Conservation (phyloP, 1,139 yeast species). For the Kodamaea derodonti region DNA sequence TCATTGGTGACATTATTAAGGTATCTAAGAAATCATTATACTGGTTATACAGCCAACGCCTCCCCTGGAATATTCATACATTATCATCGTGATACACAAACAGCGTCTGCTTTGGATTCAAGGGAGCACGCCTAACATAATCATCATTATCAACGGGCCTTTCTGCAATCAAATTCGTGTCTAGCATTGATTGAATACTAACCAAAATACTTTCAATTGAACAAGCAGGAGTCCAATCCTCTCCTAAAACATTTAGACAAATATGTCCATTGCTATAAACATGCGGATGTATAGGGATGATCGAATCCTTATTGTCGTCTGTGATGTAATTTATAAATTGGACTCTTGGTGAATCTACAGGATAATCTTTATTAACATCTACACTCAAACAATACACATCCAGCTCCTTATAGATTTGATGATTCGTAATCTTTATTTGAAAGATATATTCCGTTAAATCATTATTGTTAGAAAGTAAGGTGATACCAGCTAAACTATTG, state of each 20-base stretch:
- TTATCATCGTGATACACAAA: conserved; percentile 58
- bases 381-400: conserved; percentile 35
- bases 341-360: conserved; percentile 63
- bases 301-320: conserved; percentile 10
- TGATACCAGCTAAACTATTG: conserved; percentile 26
- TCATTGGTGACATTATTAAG: too few species aligned
- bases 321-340: conserved; percentile 35
- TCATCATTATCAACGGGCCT: conserved; percentile 53
- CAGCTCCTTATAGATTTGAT: conserved; percentile 25
- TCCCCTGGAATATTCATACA: too few species aligned
- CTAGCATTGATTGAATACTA: conserved; percentile 64
- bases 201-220: conserved; percentile 50
- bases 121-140: conserved; percentile 52
- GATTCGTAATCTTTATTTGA: conserved; percentile 20
- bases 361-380: conserved; percentile 48
- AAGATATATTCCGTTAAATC: conserved; percentile 21
- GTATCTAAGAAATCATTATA: too few species aligned
- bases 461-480: conserved; percentile 21
- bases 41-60: too few species aligned
- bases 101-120: conserved; percentile 48
- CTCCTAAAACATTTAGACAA: conserved; percentile 59
- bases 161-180: conserved; percentile 41
- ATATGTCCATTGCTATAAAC: conserved; percentile 73
- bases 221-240: conserved; percentile 74
- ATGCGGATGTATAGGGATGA: conserved; percentile 67